phyloP scores from a whole-genome alignment of 208 protist genomes.

The Leishmania tarentolae region DNA sequence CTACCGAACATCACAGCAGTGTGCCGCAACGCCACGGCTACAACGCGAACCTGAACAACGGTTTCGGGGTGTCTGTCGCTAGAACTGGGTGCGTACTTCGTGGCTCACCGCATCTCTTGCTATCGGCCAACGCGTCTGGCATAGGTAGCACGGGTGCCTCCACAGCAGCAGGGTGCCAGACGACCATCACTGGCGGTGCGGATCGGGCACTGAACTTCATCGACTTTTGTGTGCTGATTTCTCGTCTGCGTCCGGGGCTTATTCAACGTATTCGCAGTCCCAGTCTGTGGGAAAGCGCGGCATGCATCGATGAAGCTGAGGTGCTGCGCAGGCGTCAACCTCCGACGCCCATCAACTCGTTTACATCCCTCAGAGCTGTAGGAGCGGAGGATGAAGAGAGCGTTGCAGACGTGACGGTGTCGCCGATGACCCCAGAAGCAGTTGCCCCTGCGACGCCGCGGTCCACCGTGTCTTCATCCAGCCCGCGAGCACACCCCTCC shows the following conservation, averaged over 20 bases:
- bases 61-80: not conserved
- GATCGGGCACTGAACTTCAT: constrained; percentile 33
- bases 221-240: constrained; percentile 75
- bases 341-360: not conserved
- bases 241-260: constrained; percentile 50
- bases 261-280: constrained; percentile 61
- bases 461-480: not conserved
- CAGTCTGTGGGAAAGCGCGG: constrained; percentile 9
- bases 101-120: not conserved
- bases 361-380: no score
- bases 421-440: constrained; percentile 30
- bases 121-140: not conserved
- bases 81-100: not conserved
- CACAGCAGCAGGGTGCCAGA: not conserved
- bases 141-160: not conserved
- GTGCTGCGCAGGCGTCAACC: not conserved
- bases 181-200: constrained; percentile 16
- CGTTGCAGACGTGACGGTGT: constrained; percentile 35
- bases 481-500: not conserved
- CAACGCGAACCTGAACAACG: not conserved
- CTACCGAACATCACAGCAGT: not conserved
- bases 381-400: not conserved
- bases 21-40: not conserved
- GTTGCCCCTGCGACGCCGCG: constrained; percentile 10
- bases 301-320: not conserved